Conservation (phyloP, 192 early-diverging fungal genomes). For the Backusella tuberculispora region DNA sequence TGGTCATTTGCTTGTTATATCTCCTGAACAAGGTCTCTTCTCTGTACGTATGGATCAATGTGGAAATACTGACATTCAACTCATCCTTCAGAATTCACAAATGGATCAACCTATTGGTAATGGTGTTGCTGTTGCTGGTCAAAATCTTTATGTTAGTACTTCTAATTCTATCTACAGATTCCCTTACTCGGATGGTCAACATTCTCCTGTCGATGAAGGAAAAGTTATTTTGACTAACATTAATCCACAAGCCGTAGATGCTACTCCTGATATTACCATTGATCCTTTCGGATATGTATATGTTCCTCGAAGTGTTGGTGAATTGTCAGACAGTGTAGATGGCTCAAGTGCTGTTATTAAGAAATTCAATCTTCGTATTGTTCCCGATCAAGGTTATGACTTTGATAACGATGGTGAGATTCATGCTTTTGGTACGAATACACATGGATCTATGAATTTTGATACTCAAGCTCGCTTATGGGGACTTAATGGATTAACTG, state of each 20-base stretch:
- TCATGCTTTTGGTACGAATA: constrained; percentile 32
- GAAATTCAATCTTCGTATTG: constrained; percentile 27
- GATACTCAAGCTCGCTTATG: constrained; percentile 39
- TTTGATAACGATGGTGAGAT: constrained; percentile 32
- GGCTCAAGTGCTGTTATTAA: constrained; percentile 28
- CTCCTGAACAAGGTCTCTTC: constrained; percentile 24
- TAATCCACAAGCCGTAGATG: constrained; percentile 7
- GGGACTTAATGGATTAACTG: constrained; percentile 25
- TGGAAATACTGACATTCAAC: constrained; percentile 27
- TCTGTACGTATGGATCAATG: constrained; percentile 39
- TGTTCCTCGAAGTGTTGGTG: constrained; percentile 21
- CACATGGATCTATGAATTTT: constrained; percentile 30
- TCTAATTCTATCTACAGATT: constrained; percentile 29
- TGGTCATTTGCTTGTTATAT: constrained; percentile 34
- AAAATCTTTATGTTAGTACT: constrained; percentile 35
- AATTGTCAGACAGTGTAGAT: not conserved
- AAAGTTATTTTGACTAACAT: constrained; percentile 28
- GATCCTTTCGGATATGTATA: constrained; percentile 35
- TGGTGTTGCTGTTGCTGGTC: constrained; percentile 25
- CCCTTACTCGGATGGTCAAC: constrained; percentile 37
- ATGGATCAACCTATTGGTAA: not conserved
- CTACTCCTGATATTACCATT: constrained; percentile 27
- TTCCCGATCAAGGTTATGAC: constrained; percentile 33
- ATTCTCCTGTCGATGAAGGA: constrained; percentile 21
- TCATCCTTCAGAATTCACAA: constrained; percentile 9